Percentiles rank a stretch among this genome's conserved stretches.
Conservation (phyloP, 208 protist species). For the Trypanosoma vivax region DNA sequence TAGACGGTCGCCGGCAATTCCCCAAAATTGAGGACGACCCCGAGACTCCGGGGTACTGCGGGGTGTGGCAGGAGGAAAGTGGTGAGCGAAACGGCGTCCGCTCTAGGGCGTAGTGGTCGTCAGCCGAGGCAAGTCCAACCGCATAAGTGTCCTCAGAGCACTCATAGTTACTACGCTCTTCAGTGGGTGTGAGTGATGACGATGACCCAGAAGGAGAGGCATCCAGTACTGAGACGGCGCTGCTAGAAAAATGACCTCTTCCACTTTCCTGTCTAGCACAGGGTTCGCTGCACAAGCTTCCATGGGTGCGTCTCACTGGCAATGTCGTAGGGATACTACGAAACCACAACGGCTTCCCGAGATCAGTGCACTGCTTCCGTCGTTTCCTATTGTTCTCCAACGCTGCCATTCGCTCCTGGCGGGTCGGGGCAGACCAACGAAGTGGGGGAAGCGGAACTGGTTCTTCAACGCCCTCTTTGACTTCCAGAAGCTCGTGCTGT, state of each 20-base stretch:
- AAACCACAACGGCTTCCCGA: not conserved
- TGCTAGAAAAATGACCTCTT: too few species aligned
- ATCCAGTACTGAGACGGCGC: not conserved
- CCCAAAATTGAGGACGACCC: not conserved
- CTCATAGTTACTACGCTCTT: conserved; percentile 3
- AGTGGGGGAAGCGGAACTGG: conserved; percentile 6
- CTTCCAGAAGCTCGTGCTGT: not conserved
- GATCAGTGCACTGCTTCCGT: not conserved
- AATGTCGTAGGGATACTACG: not conserved
- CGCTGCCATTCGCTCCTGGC: conserved; percentile 1
- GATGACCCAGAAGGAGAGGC: not conserved
- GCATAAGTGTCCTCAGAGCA: conserved; percentile 12
- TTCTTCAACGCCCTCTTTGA: not conserved
- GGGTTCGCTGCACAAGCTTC: too few species aligned
- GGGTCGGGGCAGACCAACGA: conserved; percentile 1
- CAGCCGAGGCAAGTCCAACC: not conserved
- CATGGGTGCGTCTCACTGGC: too few species aligned
- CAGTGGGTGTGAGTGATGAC: not conserved
- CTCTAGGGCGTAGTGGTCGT: conserved; percentile 15
- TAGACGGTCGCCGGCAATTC: not conserved
- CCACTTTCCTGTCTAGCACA: too few species aligned
- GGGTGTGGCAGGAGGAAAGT: not conserved
- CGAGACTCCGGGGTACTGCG: not conserved
- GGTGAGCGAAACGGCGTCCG: not conserved
- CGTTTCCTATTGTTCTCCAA: not conserved